A percentile compares a stretch with the other conserved stretches of the same genome.
Evolutionary conservation across 768 basidiomycete species (phyloP).

Genomic region (Mycena indigotica): DNA sequence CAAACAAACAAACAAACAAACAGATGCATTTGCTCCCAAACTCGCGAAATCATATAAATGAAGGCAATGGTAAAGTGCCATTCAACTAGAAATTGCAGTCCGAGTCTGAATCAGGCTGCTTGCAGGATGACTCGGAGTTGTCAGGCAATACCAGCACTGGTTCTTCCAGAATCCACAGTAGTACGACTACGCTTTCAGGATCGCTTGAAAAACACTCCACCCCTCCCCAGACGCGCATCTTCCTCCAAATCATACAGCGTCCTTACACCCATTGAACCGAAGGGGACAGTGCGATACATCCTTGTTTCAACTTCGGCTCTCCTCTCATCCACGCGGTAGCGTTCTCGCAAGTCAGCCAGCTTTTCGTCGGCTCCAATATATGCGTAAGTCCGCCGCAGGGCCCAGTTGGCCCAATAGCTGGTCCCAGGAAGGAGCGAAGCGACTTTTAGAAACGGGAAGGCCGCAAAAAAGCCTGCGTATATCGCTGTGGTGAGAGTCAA

Average conservation of each 20-base stretch:
- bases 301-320: constrained; percentile 12
- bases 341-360: constrained; percentile 15
- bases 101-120: no score
- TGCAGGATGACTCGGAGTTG: no score
- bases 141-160: no score
- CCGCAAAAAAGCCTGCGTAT: constrained; percentile 17
- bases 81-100: no score
- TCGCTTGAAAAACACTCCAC: constrained; percentile 5
- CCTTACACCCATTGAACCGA: constrained; percentile 18
- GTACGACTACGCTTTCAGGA: no score
- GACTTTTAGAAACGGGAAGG: constrained; percentile 20
- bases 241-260: constrained; percentile 17
- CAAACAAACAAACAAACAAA: no score
- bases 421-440: constrained; percentile 18
- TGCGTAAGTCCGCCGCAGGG: constrained; percentile 14
- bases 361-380: constrained; percentile 14
- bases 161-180: no score
- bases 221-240: constrained; percentile 19
- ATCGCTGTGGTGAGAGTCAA: constrained; percentile 10
- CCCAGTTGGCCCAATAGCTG: constrained; percentile 15
- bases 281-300: constrained; percentile 17
- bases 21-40: no score
- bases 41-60: no score
- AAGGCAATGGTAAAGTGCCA: no score
- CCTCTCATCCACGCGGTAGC: constrained; percentile 18